Evolutionary conservation across 495 filamentous ascomycete species (phyloP), one percentile per base, ranked within the genome.

Genomic region (Sordaria brevicollis): DNA sequence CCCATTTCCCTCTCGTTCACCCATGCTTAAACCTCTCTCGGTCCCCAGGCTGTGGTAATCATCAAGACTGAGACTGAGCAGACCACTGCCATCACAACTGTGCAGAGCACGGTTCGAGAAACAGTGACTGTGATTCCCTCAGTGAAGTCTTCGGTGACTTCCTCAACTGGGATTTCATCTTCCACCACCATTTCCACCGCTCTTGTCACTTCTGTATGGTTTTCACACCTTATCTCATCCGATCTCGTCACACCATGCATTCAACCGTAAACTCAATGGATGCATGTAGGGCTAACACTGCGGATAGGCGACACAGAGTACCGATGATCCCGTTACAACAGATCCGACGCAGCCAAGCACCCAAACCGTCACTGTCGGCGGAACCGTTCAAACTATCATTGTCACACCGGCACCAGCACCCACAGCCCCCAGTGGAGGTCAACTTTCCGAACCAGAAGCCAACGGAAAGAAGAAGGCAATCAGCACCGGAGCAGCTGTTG

Each of bases 301-400:
- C 21, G 25, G n/a, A 68, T 34, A 71, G 70, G 2, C 69, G 15
- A 25, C 41, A 15, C 57, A 68, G 13, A 34, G 70, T 3, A 67
- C 67, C 15, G 43, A 71, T 21, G 33, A 67, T 1, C 70, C 71
- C 10, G 69, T 74, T 13, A 77, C 70, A 62, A 31, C 49, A 62
- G 25, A 62, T 62, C 25, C 49, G 49, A 62, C 13, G 49, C 49
- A 62, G 36, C 72, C 71, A 31, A 74, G 69, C n/a, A 67, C 82
- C 35, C 74, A 78, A 54, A 84, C 82, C 13, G 78, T 85, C 19
- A 85, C 81, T 0, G 79, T 78, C 4, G 80, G 77, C 2, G 82
- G 82, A 11, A 77, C 71, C 31, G 73, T 82, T n/a, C 76, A 69
- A 34, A 85, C 82, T 9, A 78, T 84, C 29, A 81, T 81, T 0